These are phyloP conservation scores for Cladophialophora exuberans DNA, from an alignment of 2,329 filamentous ascomycete genomes.

Conservation along the genomic window DNA sequence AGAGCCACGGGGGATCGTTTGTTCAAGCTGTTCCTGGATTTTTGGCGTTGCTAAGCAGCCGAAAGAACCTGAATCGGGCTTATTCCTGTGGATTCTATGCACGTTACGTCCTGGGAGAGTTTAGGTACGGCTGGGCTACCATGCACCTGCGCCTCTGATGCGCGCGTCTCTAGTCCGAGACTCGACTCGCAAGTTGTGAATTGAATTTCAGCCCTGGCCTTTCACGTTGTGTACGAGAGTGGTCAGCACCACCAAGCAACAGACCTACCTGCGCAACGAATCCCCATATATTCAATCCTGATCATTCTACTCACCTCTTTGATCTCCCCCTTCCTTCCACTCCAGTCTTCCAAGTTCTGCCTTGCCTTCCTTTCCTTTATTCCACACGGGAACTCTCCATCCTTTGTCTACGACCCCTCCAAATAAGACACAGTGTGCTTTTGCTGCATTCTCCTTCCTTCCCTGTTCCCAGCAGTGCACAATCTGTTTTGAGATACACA, in stretches of 20 bases:
- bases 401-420: constrained; percentile 19
- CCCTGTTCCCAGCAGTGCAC: not conserved
- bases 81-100: constrained; percentile 8
- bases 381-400: constrained; percentile 9
- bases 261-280: constrained; percentile 6
- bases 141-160: constrained; percentile 9
- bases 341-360: not conserved
- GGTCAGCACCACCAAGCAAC: constrained; percentile 3
- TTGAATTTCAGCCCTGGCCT: constrained; percentile 13
- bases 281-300: not conserved
- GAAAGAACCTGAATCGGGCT: constrained; percentile 1
- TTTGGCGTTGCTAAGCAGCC: constrained; percentile 16
- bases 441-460: constrained; percentile 3
- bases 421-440: constrained; percentile 3
- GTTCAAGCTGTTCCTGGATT: not conserved
- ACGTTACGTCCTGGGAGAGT: constrained; percentile 13
- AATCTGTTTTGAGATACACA: not conserved
- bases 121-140: not conserved
- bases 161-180: constrained; percentile 6
- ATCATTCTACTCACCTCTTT: not conserved
- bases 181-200: constrained; percentile 10
- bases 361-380: constrained; percentile 17
- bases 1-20: not conserved
- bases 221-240: not conserved
- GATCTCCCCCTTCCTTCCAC: not conserved